A percentile compares a stretch with the other conserved stretches of the same genome.
Evolutionary conservation across 805 yeast genomes (phyloP).

Genomic region (Saturnispora hagleri): DNA sequence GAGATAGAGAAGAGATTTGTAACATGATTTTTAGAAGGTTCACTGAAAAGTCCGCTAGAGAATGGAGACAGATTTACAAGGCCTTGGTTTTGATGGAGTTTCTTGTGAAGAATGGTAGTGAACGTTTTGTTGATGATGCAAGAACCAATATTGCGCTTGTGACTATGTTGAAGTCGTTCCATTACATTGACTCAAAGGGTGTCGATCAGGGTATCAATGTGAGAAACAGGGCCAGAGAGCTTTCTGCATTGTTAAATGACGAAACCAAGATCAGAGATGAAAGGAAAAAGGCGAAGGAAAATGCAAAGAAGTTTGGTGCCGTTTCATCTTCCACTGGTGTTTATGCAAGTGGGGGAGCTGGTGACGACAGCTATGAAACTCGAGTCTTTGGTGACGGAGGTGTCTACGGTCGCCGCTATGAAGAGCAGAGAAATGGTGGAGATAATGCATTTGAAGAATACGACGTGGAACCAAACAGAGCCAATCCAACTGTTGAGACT

Average conservation of each 20-base stretch:
- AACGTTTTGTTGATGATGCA: slow-evolving; percentile 91
- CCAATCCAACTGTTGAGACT: slow-evolving; percentile 27
- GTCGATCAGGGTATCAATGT: slow-evolving; percentile 95
- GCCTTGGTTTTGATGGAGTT: slow-evolving; percentile 87
- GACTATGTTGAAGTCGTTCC: slow-evolving; percentile 86
- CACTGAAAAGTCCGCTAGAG: slow-evolving; percentile 91
- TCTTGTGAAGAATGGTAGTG: slow-evolving; percentile 85
- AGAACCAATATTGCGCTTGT: slow-evolving; percentile 59
- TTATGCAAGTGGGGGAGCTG: slow-evolving; percentile 24
- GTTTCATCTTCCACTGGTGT: slow-evolving; percentile 33
- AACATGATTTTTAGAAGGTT: slow-evolving; percentile 78
- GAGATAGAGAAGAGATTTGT: slow-evolving; percentile 71
- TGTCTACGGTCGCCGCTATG: slow-evolving; percentile 57
- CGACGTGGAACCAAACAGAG: slow-evolving; percentile 35
- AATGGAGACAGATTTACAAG: slow-evolving; percentile 98
- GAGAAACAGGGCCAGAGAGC: slow-evolving; percentile 77
- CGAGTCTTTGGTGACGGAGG: slow-evolving; percentile 68
- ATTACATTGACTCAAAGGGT: slow-evolving; percentile 87
- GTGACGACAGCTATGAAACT: slow-evolving; percentile 32
- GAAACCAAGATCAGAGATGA: slow-evolving; percentile 71
- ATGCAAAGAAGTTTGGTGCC: slow-evolving; percentile 75
- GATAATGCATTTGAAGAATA: slow-evolving; percentile 50
- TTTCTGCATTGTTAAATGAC: slow-evolving; percentile 63
- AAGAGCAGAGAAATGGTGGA: slow-evolving; percentile 40
- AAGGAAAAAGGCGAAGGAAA: slow-evolving; percentile 83